phyloP scores from a whole-genome alignment of 2,329 filamentous ascomycete genomes.

The Microthyrium microscopicum region DNA sequence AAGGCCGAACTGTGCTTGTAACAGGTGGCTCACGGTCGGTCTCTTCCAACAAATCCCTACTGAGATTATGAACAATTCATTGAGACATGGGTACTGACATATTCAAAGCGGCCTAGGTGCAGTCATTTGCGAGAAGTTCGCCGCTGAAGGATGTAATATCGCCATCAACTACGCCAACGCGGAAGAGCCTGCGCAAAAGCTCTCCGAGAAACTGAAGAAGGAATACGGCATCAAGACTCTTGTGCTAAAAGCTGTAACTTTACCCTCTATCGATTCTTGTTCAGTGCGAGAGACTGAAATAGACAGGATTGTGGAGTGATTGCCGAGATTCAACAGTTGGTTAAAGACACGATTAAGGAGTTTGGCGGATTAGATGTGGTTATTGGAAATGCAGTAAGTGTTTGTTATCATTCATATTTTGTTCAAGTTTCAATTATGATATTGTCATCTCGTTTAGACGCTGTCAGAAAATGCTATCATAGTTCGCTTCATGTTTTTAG shows the following conservation, averaged over 20 bases:
- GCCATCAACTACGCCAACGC: constrained; percentile 58
- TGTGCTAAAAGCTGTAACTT: constrained; percentile 40
- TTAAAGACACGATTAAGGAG: constrained; percentile 40
- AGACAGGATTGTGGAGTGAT: constrained; percentile 42
- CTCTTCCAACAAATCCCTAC: background rate
- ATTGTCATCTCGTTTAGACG: too few relatives aligned
- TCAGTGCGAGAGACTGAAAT: background rate
- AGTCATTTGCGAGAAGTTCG: constrained; percentile 49
- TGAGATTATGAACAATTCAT: background rate
- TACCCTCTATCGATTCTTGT: background rate
- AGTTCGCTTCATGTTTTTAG: too few relatives aligned
- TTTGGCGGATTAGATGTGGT: constrained; percentile 60
- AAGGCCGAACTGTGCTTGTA: constrained; percentile 44
- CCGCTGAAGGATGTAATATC: constrained; percentile 49
- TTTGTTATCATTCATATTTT: background rate
- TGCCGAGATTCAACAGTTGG: constrained; percentile 40
- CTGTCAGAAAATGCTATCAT: too few relatives aligned
- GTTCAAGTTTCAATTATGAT: too few relatives aligned
- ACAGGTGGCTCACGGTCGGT: constrained; percentile 45
- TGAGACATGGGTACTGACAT: background rate
- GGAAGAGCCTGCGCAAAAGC: constrained; percentile 38
- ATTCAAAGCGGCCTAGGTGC: constrained; percentile 52
- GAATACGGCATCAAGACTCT: constrained; percentile 35
- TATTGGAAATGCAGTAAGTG: constrained; percentile 52
- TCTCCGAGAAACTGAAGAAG: constrained; percentile 38